A percentile compares a stretch with the other conserved stretches of the same genome.
Evolutionary conservation across 1,284 basidiomycete genomes (phyloP).

Genomic region (Puccinia sorghi): DNA sequence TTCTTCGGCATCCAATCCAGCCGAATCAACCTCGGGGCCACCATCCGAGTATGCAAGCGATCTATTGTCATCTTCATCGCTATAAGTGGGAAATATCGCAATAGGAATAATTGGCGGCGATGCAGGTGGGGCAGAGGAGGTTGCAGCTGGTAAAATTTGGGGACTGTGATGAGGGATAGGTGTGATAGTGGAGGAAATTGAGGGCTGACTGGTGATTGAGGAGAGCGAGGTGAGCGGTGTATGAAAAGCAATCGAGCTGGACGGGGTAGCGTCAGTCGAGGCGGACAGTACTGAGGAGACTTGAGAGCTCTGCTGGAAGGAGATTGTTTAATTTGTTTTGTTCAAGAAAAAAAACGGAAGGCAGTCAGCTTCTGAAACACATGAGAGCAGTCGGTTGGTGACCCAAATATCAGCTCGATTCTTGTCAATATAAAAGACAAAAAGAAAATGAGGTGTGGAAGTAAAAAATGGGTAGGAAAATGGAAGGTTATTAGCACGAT

Average conservation of each 20-base stretch:
- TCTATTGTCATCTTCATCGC: conserved; percentile 38
- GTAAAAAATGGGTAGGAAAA: background rate
- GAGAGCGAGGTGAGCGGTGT: conserved; percentile 1
- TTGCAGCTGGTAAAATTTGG: conserved; percentile 2
- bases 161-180: conserved; percentile 10
- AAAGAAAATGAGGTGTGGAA: background rate
- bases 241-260: background rate
- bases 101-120: conserved; percentile 41
- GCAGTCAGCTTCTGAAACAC: background rate
- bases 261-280: background rate
- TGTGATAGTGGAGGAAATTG: background rate
- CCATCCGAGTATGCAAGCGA: conserved; percentile 36
- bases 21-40: conserved; percentile 17
- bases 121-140: conserved; percentile 9
- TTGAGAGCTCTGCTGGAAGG: conserved; percentile 8
- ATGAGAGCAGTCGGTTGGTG: background rate
- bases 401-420: background rate
- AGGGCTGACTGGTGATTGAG: background rate
- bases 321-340: too few relatives aligned
- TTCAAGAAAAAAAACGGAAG: background rate
- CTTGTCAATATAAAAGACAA: background rate
- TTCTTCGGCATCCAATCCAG: conserved; percentile 28
- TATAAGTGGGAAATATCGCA: conserved; percentile 43
- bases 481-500: background rate
- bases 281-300: conserved; percentile 15